Conservation (phyloP, 768 basidiomycete species). For the Naganishia vishniacii region DNA sequence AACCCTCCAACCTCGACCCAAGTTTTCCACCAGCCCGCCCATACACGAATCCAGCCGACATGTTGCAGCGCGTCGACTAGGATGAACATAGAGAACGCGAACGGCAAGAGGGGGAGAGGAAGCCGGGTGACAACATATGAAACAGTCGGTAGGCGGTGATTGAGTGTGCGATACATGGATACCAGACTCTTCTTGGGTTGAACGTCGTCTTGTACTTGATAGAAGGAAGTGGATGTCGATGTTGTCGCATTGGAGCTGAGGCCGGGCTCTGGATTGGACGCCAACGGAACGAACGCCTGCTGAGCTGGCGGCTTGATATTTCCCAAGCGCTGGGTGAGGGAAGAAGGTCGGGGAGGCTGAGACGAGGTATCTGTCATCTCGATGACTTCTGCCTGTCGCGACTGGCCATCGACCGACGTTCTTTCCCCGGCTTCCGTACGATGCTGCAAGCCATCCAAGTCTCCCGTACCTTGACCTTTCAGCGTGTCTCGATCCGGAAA, state of each 20-base stretch:
- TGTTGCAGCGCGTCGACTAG: constrained; percentile 75
- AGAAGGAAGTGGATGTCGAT: neutral
- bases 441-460: constrained; percentile 13
- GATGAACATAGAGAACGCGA: constrained; percentile 91
- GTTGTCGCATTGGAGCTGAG: neutral
- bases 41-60: constrained; percentile 82
- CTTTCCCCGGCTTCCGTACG: neutral
- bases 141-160: constrained; percentile 61
- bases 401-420: neutral
- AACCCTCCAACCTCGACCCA: constrained; percentile 54
- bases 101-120: constrained; percentile 77
- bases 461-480: constrained; percentile 20
- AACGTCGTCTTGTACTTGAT: neutral
- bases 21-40: constrained; percentile 61
- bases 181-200: neutral
- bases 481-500: neutral
- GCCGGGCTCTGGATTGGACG: neutral
- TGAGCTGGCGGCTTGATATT: neutral
- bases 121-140: constrained; percentile 55
- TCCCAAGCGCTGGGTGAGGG: neutral
- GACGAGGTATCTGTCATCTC: neutral
- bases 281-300: neutral
- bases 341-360: neutral
- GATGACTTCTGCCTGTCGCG: constrained; percentile 10
- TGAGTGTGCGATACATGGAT: neutral